Evolutionary conservation across 2,329 filamentous ascomycete species (phyloP), one percentile per base, ranked within the genome.

Genomic region (Claviceps pusilla): DNA sequence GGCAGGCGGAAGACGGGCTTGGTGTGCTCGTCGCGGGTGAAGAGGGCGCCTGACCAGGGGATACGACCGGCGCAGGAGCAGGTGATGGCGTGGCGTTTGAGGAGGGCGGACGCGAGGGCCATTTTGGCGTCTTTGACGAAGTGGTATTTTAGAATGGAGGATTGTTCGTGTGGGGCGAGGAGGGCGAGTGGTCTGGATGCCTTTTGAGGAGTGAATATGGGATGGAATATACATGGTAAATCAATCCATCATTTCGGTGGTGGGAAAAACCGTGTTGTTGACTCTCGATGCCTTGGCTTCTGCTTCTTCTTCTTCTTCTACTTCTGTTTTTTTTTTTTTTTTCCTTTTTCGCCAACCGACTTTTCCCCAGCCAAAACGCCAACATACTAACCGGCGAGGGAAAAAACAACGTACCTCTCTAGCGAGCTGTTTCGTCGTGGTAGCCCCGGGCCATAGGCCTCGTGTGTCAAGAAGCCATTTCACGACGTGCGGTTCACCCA

Each of bases 101-200:
- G 73, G 51, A 91, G 76, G 47, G 83, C 78, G 19, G 86, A 90
- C 29, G 71, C 84, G 46, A 91, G 75, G 50, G 79, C 78, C 76
- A 89, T 84, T 65, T 85, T 86, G 53, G 86, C 86, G 68, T 90
- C 87, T 63, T 78, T 74, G 60, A 84, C 71, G 66, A 83, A 80
- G 69, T 80, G 79, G 69, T 80, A 87, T 55, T 73, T 73, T 9
- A 82, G 73, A 37, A 83, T 77, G 14, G 69, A 68, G 52, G 75
- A 66, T 57, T 76, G 78, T 64, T 89, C 84, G 10, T 76, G 69
- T 1, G 69, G 60, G 2, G 71, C 67, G 50, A 84, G 71, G 33
- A 83, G 70, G 9, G 69, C 66, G 41, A 84, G 68, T 28, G 76
- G 75, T 48, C 73, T 69, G n/a, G 73, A 66, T 47, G 80, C 79